phyloP scores from a whole-genome alignment of 2,329 filamentous ascomycete genomes.

The Graphium sp. region DNA sequence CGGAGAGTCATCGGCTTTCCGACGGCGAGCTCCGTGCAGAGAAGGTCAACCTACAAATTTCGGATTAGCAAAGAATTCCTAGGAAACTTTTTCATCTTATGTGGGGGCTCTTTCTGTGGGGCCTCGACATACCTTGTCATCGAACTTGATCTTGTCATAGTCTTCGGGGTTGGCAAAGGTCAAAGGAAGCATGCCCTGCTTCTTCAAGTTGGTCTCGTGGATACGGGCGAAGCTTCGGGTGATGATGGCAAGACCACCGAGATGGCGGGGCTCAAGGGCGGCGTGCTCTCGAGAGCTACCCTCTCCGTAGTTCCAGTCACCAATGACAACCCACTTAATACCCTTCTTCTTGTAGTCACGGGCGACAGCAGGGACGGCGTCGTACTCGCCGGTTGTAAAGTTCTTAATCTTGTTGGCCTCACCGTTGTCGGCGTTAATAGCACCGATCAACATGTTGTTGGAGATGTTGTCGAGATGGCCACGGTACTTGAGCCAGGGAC shows the following conservation, averaged over 20 bases:
- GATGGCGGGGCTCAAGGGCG: slow-evolving; percentile 90
- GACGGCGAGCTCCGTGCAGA: slow-evolving; percentile 77
- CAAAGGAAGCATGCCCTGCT: slow-evolving; percentile 99
- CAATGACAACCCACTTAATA: slow-evolving; percentile 91
- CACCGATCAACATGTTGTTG: slow-evolving; percentile 99
- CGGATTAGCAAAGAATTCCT: slow-evolving; percentile 10
- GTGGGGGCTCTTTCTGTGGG: neutral
- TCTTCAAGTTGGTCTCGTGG: slow-evolving; percentile 99
- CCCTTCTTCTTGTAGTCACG: slow-evolving; percentile 98
- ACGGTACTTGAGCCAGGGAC: slow-evolving; percentile 97
- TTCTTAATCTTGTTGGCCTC: slow-evolving; percentile 98
- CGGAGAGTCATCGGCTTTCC: slow-evolving; percentile 85
- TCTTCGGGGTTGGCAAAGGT: slow-evolving; percentile 90
- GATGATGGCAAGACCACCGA: slow-evolving; percentile 94
- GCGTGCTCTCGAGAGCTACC: slow-evolving; percentile 96
- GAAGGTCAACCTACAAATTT: slow-evolving; percentile 49
- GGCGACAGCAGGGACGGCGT: slow-evolving; percentile 80
- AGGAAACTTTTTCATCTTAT: slow-evolving; percentile 3
- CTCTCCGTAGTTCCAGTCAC: slow-evolving; percentile 99
- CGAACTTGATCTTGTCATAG: slow-evolving; percentile 90
- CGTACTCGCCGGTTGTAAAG: slow-evolving; percentile 66
- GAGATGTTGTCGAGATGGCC: slow-evolving; percentile 98
- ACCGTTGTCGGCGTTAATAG: slow-evolving; percentile 87
- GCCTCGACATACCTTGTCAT: slow-evolving; percentile 50
- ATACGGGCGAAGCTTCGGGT: slow-evolving; percentile 94